These are phyloP conservation scores for Phanerochaete carnosa DNA, from an alignment of 768 basidiomycete species.

Conservation along the genomic window DNA sequence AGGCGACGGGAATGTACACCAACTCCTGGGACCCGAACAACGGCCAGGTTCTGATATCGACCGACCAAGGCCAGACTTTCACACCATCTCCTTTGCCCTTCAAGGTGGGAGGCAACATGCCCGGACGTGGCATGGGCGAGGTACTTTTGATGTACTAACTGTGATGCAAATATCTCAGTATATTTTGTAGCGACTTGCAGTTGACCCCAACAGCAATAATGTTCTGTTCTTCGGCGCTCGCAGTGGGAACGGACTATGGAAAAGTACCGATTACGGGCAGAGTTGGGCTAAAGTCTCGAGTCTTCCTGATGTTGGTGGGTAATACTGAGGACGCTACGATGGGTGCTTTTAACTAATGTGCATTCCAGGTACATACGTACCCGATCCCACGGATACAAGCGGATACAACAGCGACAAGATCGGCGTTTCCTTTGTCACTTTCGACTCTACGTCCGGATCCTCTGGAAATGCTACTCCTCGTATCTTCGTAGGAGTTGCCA, in stretches of 20 bases:
- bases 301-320: constrained; percentile 55
- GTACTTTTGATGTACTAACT: constrained; percentile 22
- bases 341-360: not conserved
- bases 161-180: not conserved
- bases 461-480: constrained; percentile 53
- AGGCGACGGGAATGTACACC: constrained; percentile 62
- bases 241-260: constrained; percentile 65
- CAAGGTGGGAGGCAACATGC: constrained; percentile 71
- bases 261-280: constrained; percentile 54
- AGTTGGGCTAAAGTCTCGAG: constrained; percentile 57
- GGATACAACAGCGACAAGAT: constrained; percentile 35
- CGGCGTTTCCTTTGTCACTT: constrained; percentile 60
- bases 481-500: constrained; percentile 69
- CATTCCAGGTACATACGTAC: constrained; percentile 46
- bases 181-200: constrained; percentile 45
- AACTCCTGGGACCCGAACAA: constrained; percentile 63
- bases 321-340: not conserved
- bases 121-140: constrained; percentile 65
- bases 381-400: constrained; percentile 49
- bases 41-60: constrained; percentile 61
- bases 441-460: constrained; percentile 55
- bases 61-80: constrained; percentile 55
- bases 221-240: constrained; percentile 64
- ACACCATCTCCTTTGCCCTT: constrained; percentile 51
- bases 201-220: constrained; percentile 61